A percentile compares a stretch with the other conserved stretches of the same genome.
These are phyloP conservation scores for Cercis canadensis DNA, from an alignment of 306 rosid genomes.

Conservation along the genomic window DNA sequence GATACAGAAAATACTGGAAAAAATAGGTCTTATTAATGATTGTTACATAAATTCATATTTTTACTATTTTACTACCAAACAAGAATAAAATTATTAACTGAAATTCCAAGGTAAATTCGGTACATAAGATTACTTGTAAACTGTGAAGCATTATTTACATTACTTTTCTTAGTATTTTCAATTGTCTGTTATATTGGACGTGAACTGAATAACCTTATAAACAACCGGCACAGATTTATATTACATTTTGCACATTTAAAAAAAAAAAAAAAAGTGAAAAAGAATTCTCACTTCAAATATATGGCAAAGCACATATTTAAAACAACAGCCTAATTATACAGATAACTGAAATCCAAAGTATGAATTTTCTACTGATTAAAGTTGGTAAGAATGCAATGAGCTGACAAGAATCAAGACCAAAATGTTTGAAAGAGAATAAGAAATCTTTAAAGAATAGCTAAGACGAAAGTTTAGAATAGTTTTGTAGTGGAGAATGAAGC, in stretches of 20 bases:
- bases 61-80: not conserved
- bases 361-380: too few species aligned
- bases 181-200: not conserved
- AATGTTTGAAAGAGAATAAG: too few species aligned
- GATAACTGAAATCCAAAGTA: too few species aligned
- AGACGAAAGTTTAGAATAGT: too few species aligned
- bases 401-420: too few species aligned
- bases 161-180: not conserved
- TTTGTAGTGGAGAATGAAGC: too few species aligned
- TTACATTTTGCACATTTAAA: not conserved
- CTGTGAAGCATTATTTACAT: not conserved
- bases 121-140: not conserved
- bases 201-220: not conserved
- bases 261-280: conserved; percentile 67
- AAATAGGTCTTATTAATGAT: conserved; percentile 75
- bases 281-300: conserved; percentile 56
- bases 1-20: conserved; percentile 91
- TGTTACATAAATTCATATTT: conserved; percentile 86
- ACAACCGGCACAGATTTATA: not conserved
- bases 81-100: not conserved
- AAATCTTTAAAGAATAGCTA: too few species aligned
- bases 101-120: not conserved
- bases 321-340: too few species aligned
- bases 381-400: too few species aligned
- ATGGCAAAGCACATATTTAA: too few species aligned